Conservation (phyloP, 352 stramenopile genomes). For the Phytopythium helicoides region DNA sequence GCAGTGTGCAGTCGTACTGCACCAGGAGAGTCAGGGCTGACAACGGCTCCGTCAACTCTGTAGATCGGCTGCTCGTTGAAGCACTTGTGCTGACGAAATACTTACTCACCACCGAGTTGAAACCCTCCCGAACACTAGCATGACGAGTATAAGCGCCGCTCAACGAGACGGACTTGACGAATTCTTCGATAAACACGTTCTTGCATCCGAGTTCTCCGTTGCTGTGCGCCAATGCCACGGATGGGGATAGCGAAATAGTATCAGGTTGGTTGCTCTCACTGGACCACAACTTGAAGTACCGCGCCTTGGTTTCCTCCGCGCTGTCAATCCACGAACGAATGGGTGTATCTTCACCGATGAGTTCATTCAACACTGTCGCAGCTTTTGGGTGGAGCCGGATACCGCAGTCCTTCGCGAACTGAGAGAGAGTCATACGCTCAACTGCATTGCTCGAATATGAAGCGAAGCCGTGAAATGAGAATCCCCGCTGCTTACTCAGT, state of each 20-base stretch:
- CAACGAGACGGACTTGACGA: slow-evolving; percentile 60
- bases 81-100: slow-evolving; percentile 32
- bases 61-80: neutral
- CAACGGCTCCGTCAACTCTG: slow-evolving; percentile 7
- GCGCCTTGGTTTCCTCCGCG: neutral
- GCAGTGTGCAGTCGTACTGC: slow-evolving; percentile 64
- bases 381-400: slow-evolving; percentile 34
- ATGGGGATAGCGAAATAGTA: neutral
- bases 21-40: slow-evolving; percentile 55
- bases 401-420: slow-evolving; percentile 34
- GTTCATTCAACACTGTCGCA: slow-evolving; percentile 15
- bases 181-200: slow-evolving; percentile 79
- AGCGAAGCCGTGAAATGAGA: slow-evolving; percentile 29
- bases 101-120: slow-evolving; percentile 43
- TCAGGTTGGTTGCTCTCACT: neutral
- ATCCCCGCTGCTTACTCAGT: slow-evolving; percentile 46
- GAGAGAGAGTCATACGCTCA: slow-evolving; percentile 21
- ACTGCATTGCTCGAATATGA: slow-evolving; percentile 23
- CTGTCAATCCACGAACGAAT: slow-evolving; percentile 20
- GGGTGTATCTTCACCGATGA: slow-evolving; percentile 21
- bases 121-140: slow-evolving; percentile 62
- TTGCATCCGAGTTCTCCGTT: slow-evolving; percentile 25
- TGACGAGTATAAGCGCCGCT: slow-evolving; percentile 50
- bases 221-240: neutral
- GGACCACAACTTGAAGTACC: slow-evolving; percentile 6